Conservation (phyloP, 495 filamentous ascomycete species). For the Aspergillus cristatus region DNA sequence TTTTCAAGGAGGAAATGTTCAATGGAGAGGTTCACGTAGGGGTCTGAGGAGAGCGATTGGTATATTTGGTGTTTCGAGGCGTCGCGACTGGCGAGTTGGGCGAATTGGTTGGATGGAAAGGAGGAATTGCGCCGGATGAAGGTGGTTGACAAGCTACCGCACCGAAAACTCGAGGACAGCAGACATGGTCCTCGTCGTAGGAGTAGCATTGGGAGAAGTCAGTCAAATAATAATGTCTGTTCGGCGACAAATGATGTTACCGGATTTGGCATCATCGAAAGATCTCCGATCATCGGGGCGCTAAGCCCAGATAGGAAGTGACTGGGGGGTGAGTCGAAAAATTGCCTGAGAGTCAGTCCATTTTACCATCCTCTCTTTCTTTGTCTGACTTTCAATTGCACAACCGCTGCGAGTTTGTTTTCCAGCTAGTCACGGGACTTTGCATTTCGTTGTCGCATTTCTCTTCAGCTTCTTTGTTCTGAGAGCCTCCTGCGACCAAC, state of each 20-base stretch:
- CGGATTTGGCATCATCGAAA: not conserved
- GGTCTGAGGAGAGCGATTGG: slow-evolving; percentile 61
- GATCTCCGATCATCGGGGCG: slow-evolving; percentile 22
- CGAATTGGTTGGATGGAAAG: slow-evolving; percentile 26
- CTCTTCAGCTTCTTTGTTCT: slow-evolving; percentile 10
- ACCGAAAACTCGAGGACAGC: slow-evolving; percentile 1
- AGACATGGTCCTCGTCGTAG: slow-evolving; percentile 19
- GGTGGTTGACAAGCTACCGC: slow-evolving; percentile 5
- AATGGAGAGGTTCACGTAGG: slow-evolving; percentile 91
- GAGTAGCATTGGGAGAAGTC: slow-evolving; percentile 15
- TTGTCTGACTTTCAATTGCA: no score
- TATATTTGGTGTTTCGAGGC: slow-evolving; percentile 59
- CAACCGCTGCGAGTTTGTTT: no score
- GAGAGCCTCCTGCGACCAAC: no score
- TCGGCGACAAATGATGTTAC: no score
- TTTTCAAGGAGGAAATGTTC: slow-evolving; percentile 81
- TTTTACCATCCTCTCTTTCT: no score
- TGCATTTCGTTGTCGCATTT: slow-evolving; percentile 20
- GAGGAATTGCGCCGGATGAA: slow-evolving; percentile 26
- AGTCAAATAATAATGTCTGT: no score
- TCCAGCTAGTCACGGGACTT: no score
- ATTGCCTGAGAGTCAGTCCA: no score
- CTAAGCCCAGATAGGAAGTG: slow-evolving; percentile 26
- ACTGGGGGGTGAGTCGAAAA: no score
- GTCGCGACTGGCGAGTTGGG: slow-evolving; percentile 31